These are phyloP conservation scores for Zygosaccharomyces kombuchaensis DNA, from an alignment of 805 yeast genomes.

Conservation along the genomic window DNA sequence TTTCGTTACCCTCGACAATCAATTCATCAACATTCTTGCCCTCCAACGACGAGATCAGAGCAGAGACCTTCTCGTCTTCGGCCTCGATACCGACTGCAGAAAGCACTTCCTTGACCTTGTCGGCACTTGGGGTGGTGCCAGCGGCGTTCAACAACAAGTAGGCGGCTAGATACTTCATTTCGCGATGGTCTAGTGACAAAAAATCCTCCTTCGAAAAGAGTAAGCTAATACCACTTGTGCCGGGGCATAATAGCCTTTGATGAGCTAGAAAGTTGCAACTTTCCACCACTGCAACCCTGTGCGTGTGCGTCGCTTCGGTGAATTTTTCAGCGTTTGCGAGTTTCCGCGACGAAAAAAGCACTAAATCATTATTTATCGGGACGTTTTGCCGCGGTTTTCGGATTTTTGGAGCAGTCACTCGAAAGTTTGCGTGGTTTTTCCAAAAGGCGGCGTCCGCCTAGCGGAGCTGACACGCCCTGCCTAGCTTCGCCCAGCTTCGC, in stretches of 20 bases:
- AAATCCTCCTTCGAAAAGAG: not conserved
- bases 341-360: not conserved
- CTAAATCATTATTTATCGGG: not conserved
- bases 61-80: conserved; percentile 80
- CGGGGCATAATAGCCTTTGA: not conserved
- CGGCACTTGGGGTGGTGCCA: conserved; percentile 93
- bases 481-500: not conserved
- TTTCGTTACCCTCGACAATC: conserved; percentile 90
- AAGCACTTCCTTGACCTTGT: conserved; percentile 82
- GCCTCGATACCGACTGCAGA: conserved; percentile 95
- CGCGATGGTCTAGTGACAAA: not conserved
- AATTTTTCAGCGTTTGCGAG: not conserved
- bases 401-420: conserved; percentile 1
- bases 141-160: conserved; percentile 97
- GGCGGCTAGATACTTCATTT: conserved; percentile 98
- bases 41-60: conserved; percentile 79
- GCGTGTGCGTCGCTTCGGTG: not conserved
- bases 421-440: not conserved
- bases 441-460: not conserved
- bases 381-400: not conserved
- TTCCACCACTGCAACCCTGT: not conserved
- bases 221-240: not conserved
- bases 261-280: not conserved
- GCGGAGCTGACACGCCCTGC: not conserved
- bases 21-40: conserved; percentile 90